A percentile compares a stretch with the other conserved stretches of the same genome.
These are phyloP conservation scores for Malassezia nana DNA, from an alignment of 1,284 basidiomycete genomes.

Conservation along the genomic window DNA sequence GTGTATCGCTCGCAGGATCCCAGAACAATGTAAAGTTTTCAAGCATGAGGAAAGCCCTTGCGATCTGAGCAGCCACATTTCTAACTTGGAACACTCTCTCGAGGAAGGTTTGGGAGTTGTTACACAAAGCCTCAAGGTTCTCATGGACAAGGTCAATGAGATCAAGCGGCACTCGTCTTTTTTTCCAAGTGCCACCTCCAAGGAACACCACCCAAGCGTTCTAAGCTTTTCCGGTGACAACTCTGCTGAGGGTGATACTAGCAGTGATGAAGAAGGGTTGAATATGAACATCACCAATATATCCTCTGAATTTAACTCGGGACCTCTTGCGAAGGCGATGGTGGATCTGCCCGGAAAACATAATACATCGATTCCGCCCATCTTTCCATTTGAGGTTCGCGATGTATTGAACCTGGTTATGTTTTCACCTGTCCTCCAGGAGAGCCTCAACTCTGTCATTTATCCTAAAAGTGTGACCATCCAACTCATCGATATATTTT, in stretches of 20 bases:
- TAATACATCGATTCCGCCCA: slow-evolving; percentile 21
- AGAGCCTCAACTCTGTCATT: background rate
- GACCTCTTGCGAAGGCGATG: background rate
- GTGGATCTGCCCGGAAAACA: background rate
- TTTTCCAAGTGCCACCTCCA: background rate
- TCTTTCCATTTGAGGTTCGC: slow-evolving; percentile 16
- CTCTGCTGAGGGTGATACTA: background rate
- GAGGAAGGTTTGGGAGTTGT: slow-evolving; percentile 8
- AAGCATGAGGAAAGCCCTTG: slow-evolving; percentile 33
- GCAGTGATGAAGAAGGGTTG: background rate
- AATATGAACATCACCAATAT: background rate
- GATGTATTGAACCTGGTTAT: slow-evolving; percentile 6
- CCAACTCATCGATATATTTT: slow-evolving; percentile 3
- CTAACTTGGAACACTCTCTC: slow-evolving; percentile 25
- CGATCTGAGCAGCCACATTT: slow-evolving; percentile 30
- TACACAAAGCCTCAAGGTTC: background rate
- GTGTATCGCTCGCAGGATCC: slow-evolving; percentile 42
- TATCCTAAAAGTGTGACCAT: background rate
- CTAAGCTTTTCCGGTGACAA: background rate
- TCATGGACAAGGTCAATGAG: background rate
- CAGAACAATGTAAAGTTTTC: slow-evolving; percentile 40
- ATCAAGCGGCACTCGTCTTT: background rate
- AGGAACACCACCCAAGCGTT: background rate
- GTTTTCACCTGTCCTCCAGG: slow-evolving; percentile 4
- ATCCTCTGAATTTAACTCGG: background rate